Conservation (phyloP, 768 basidiomycete species). For the Panellus pusillus region DNA sequence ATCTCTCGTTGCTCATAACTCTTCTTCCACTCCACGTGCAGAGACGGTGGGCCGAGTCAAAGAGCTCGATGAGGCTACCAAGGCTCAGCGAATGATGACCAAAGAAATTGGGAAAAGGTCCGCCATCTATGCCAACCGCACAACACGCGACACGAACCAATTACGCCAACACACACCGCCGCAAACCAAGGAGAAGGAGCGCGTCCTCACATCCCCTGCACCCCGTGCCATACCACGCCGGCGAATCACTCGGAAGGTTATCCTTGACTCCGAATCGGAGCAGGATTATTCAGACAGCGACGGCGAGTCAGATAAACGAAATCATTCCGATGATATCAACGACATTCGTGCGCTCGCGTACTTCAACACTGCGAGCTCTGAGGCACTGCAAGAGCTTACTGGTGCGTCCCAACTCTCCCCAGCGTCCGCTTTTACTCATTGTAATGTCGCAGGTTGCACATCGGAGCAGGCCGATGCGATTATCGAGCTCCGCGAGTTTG, state of each 20-base stretch:
- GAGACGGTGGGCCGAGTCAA: conserved; percentile 61
- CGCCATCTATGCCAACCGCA: conserved; percentile 75
- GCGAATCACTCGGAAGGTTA: conserved; percentile 56
- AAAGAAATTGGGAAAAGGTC: conserved; percentile 81
- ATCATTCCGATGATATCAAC: conserved; percentile 33
- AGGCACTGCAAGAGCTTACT: conserved; percentile 72
- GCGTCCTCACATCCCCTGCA: conserved; percentile 26
- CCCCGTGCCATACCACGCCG: conserved; percentile 42
- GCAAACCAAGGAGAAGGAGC: background rate
- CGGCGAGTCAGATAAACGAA: conserved; percentile 38
- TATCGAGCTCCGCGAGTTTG: conserved; percentile 76
- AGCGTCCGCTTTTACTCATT: conserved; percentile 5
- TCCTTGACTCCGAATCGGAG: conserved; percentile 71
- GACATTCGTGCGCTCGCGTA: conserved; percentile 61
- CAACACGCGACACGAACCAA: conserved; percentile 48
- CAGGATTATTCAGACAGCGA: conserved; percentile 51
- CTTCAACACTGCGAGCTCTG: conserved; percentile 62
- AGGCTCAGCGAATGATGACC: conserved; percentile 61
- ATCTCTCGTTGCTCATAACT: conserved; percentile 23
- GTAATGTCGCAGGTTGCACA: conserved; percentile 59
- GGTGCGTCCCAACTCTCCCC: conserved; percentile 42
- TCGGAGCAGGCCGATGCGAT: conserved; percentile 79
- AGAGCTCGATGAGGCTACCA: conserved; percentile 72
- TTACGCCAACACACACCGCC: conserved; percentile 36
- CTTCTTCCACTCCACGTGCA: conserved; percentile 21